These are phyloP conservation scores for Pseudocercospora pini-densiflorae DNA, from an alignment of 2,329 filamentous ascomycete genomes.

Conservation along the genomic window DNA sequence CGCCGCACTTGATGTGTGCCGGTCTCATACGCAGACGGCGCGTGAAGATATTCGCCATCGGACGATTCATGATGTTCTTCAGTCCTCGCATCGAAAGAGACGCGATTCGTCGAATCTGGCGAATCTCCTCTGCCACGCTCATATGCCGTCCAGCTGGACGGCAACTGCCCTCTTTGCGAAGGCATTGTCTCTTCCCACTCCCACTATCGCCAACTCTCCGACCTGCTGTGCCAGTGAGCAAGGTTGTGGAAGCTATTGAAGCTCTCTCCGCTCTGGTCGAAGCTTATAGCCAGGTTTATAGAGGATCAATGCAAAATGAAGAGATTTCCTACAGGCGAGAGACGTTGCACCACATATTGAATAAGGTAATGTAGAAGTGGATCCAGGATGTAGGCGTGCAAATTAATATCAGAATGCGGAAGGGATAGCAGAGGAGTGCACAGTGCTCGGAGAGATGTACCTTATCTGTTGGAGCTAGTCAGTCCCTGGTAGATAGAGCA, in stretches of 20 bases:
- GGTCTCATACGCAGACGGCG: conserved; percentile 25
- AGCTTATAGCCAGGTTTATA: conserved; percentile 6
- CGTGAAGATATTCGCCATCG: conserved; percentile 21
- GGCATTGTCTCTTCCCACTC: conserved; percentile 27
- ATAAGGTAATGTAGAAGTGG: conserved; percentile 10
- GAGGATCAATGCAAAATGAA: conserved; percentile 5
- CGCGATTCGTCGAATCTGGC: conserved; percentile 42
- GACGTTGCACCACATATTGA: conserved; percentile 2
- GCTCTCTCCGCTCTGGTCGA: conserved; percentile 13
- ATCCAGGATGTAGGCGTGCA: conserved; percentile 6
- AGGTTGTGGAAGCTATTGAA: conserved; percentile 25
- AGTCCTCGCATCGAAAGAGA: conserved; percentile 37
- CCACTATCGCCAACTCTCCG: neutral
- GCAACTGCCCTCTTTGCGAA: conserved; percentile 38
- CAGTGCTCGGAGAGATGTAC: neutral
- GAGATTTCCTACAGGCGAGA: conserved; percentile 9
- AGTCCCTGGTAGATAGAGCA: conserved; percentile 5
- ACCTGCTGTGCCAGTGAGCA: neutral
- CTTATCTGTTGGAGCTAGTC: conserved; percentile 5
- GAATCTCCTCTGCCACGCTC: conserved; percentile 48
- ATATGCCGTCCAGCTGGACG: conserved; percentile 53
- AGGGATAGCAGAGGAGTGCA: neutral
- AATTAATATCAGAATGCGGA: conserved; percentile 8
- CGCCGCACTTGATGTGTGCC: conserved; percentile 39
- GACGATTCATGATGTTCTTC: conserved; percentile 30